A percentile compares a stretch with the other conserved stretches of the same genome.
Evolutionary conservation across 371 early-diverging fungal genomes (phyloP).

Genomic region (Conidiobolus incongruus): DNA sequence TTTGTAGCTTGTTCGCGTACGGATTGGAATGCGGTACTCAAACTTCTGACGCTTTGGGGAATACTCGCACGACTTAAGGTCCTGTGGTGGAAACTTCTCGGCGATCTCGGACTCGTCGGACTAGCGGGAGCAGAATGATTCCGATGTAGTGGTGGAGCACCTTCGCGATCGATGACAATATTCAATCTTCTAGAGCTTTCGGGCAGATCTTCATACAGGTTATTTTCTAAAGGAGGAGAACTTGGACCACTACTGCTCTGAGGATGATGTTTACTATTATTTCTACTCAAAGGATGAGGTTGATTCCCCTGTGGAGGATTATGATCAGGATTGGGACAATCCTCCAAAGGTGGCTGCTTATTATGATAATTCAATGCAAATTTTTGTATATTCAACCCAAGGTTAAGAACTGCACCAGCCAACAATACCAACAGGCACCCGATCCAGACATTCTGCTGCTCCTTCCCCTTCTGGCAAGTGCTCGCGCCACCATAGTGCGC

Average conservation of each 20-base stretch:
- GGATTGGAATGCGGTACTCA: conserved; percentile 8
- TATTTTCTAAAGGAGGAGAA: conserved; percentile 1
- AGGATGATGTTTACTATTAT: no score
- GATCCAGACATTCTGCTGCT: conserved; percentile 22
- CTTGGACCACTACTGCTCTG: no score
- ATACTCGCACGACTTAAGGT: no score
- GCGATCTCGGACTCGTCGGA: no score
- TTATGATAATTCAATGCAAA: conserved; percentile 36
- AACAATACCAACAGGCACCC: conserved; percentile 46
- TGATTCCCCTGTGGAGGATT: conserved; percentile 5
- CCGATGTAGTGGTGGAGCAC: no score
- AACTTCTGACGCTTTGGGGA: background rate
- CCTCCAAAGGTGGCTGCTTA: conserved; percentile 9
- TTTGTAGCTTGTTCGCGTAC: conserved; percentile 10
- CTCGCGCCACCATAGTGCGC: background rate
- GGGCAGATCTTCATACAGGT: conserved; percentile 5
- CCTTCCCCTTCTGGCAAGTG: background rate
- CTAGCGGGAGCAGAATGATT: no score
- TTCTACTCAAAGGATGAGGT: background rate
- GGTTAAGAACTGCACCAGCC: conserved; percentile 46
- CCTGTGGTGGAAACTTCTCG: no score
- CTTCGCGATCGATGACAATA: conserved; percentile 2
- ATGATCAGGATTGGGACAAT: background rate
- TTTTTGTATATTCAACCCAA: conserved; percentile 74
- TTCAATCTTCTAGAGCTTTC: conserved; percentile 7